Conservation (phyloP, 108 stramenopile species). For the Conticribra guillardii region DNA sequence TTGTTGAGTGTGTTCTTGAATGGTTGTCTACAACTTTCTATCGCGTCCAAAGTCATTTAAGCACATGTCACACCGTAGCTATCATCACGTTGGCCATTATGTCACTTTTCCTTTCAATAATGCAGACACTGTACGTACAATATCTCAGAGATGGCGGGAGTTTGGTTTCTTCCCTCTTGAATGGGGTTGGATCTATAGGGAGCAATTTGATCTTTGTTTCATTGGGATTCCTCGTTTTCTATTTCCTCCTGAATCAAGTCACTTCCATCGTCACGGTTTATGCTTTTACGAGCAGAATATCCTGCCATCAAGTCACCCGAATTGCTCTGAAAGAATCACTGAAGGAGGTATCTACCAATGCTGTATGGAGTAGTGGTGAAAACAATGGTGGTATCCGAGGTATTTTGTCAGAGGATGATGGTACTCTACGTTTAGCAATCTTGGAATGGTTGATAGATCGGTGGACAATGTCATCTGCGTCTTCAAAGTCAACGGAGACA, state of each 20-base stretch:
- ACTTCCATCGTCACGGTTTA: not conserved
- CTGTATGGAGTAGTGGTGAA: constrained; percentile 28
- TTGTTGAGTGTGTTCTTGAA: not conserved
- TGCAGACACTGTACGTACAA: constrained; percentile 9
- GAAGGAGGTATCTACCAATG: constrained; percentile 29
- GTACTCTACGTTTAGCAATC: constrained; percentile 30
- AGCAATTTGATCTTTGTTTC: constrained; percentile 14
- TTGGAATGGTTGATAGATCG: constrained; percentile 40
- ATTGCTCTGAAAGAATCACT: constrained; percentile 33
- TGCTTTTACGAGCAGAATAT: constrained; percentile 17
- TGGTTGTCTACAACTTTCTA: too few species aligned
- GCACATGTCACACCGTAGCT: constrained; percentile 26
- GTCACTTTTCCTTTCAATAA: constrained; percentile 3
- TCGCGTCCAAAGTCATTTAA: constrained; percentile 15
- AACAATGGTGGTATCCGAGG: constrained; percentile 7
- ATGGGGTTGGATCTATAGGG: constrained; percentile 14
- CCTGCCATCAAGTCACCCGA: constrained; percentile 10
- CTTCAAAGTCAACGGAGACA: constrained; percentile 1
- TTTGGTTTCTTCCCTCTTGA: constrained; percentile 4
- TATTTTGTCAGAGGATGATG: constrained; percentile 36
- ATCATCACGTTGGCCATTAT: constrained; percentile 16
- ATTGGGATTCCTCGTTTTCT: constrained; percentile 17
- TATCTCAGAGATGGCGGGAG: constrained; percentile 9
- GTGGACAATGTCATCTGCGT: constrained; percentile 24
- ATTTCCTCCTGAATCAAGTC: constrained; percentile 8